Conservation (phyloP, 2,329 filamentous ascomycete genomes). For the Pezicula neosporulosa region DNA sequence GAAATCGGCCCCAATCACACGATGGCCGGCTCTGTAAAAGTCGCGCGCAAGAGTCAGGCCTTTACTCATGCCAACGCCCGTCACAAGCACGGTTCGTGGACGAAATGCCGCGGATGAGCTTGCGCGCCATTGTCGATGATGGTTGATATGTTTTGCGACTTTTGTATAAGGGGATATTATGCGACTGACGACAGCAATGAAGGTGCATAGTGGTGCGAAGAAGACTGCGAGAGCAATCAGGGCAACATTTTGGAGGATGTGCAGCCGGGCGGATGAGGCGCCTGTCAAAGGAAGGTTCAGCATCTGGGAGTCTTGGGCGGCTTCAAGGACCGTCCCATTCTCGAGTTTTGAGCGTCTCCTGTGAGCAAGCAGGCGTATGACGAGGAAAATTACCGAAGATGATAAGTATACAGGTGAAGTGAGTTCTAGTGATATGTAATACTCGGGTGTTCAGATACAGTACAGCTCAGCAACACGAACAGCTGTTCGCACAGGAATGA, state of each 20-base stretch:
- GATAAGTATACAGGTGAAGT: too few relatives aligned
- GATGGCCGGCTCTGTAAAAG: constrained; percentile 62
- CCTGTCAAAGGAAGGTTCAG: constrained; percentile 5
- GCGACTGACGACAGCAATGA: constrained; percentile 8
- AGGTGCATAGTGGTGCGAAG: constrained; percentile 19
- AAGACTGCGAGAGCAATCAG: constrained; percentile 32
- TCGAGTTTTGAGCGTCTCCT: too few relatives aligned
- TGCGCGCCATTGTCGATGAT: constrained; percentile 13
- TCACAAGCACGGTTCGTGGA: constrained; percentile 59
- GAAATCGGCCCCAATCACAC: constrained; percentile 69
- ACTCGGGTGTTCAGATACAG: too few relatives aligned
- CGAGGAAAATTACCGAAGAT: too few relatives aligned
- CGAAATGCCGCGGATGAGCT: constrained; percentile 18
- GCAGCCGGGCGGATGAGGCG: constrained; percentile 22
- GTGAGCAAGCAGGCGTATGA: too few relatives aligned
- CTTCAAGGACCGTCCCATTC: too few relatives aligned
- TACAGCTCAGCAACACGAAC: too few relatives aligned
- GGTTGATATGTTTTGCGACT: constrained; percentile 5
- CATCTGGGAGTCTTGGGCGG: too few relatives aligned
- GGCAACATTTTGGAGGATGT: constrained; percentile 43
- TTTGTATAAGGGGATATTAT: constrained; percentile 6
- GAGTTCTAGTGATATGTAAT: too few relatives aligned
- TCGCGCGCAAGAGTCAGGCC: constrained; percentile 63
- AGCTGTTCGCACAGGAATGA: too few relatives aligned
- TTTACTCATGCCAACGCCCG: constrained; percentile 70